Base-by-base conservation (phyloP, 768 basidiomycete species). In the Russula vinacea region DNA sequence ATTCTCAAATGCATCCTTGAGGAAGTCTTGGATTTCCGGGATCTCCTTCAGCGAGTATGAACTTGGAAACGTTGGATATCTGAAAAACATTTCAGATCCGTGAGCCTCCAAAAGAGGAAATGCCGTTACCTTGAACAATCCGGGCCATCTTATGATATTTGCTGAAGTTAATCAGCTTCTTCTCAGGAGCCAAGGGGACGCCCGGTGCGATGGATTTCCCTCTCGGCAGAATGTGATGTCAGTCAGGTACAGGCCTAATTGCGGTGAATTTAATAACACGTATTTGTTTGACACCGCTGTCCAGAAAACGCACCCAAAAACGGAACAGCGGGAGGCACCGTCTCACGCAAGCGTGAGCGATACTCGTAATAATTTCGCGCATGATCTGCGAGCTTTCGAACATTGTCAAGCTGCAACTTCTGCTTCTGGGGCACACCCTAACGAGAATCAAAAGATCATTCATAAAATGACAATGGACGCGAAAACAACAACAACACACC, bases 201-300 rank as follows among this genome's bases (percentile, higher is more conserved):
- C 83, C 68, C 96, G 83, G 69, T 88, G 80, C 16, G 90, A 88
- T 17, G 92, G 89, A 73, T 98, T 98, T 22, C 96, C 96, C 71
- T 98, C 96, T 45, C 90, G 85, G 72, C 93, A 96, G 76, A 98
- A 98, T 7, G 94, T 98, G 64, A 97, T 82, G 74, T 95, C 94
- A 11, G 94, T 94, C 66, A 95, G 78, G 74, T 94, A 94, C 40
- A 93, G 78, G 55, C 90, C 90, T 91, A 64, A 9, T 59, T 42
- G 70, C 69, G 57, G 8, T 5, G 58, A 1, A 57, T 64, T 24
- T 62, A 44, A 62, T 74, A 62, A 61, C 50, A 50, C 35, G 26
- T 33, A 29, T 29, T 29, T 29, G 2, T 29, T 29, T 17, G 64
- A 45, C 33, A 42, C 50, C n/a, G 49, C 5, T 45, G 26, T 11